Base-by-base conservation (phyloP, 495 filamentous ascomycete genomes). In the Podospora pseudopauciseta region DNA sequence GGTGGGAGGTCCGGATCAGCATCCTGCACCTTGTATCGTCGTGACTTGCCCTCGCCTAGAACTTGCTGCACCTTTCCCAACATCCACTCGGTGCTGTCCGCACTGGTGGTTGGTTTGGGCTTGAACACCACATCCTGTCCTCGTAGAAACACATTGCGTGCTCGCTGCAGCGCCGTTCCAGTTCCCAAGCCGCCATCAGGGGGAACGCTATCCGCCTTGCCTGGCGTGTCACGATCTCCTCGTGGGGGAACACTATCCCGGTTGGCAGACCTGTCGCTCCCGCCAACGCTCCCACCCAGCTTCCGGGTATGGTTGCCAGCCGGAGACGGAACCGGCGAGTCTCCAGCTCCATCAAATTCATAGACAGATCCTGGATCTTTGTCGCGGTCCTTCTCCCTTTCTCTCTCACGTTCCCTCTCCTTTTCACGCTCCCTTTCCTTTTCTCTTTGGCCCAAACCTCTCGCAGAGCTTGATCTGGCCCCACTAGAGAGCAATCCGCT, bases 11-110 rank as follows among this genome's bases (percentile, higher is more conserved):
- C 93, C 0, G 93, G 91, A 75, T 97, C 94, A 3, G 92, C 89
- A 74, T 99, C 96, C 76, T 96, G 91, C 26, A 99, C 94, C 76
- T 94, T 92, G 81, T 97, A 99, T 68, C 93, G 88, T 72, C 93
- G 90, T 72, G 93, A 91, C 68, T 90, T 90, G 58, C 93, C 94
- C 64, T 97, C 92, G 11, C 92, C 94, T 64, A 89, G 84, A 19
- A 98, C 90, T 54, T 85, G 84, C 68, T 92, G 91, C 69, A 99
- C 93, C 65, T 89, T 90, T 69, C 94, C 97, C 68, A 97, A 86
- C 65, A 98, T 97, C 86, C 91, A 93, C 73, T 92, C 90, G 44
- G 85, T 83, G 67, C 91, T 91, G 67, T 91, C 86, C 23, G 84
- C 84, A 60, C 86, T 85, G 27, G 82, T 83, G 2, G 85, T 84